A percentile compares a stretch with the other conserved stretches of the same genome.
Evolutionary conservation across 1,139 yeast species (phyloP).

Genomic region (Lodderomyces parapsilosis): DNA sequence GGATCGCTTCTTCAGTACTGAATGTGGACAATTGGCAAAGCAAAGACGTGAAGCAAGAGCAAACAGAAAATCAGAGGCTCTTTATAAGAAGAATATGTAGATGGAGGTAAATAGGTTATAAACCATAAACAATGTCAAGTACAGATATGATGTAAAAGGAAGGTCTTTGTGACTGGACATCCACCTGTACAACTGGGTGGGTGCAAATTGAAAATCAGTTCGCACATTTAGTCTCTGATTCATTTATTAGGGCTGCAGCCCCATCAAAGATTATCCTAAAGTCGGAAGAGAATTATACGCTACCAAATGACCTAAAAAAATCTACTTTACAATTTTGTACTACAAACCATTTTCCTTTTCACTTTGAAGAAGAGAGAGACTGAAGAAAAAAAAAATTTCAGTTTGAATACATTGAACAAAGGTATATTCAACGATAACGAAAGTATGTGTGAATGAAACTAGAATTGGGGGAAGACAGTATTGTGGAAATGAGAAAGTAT

Average conservation of each 20-base stretch:
- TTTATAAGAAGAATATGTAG: constrained; percentile 8
- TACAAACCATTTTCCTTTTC: neutral
- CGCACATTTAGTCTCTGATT: too few relatives aligned
- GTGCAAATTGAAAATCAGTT: too few relatives aligned
- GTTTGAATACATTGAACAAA: neutral
- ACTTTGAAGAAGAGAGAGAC: neutral
- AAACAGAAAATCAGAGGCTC: neutral
- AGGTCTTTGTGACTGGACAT: too few relatives aligned
- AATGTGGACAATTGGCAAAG: constrained; percentile 72
- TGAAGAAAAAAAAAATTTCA: constrained; percentile 4
- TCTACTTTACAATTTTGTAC: neutral
- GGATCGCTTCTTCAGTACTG: constrained; percentile 82
- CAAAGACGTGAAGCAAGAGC: constrained; percentile 50
- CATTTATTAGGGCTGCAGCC: neutral
- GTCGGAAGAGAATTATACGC: neutral
- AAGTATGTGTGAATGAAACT: neutral
- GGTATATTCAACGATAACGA: constrained; percentile 1
- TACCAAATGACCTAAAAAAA: neutral
- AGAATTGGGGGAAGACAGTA: neutral
- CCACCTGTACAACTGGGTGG: too few relatives aligned
- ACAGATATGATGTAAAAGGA: neutral
- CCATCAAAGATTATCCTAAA: neutral
- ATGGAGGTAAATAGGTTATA: neutral
- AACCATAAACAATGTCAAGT: constrained; percentile 3
- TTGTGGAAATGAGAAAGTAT: neutral